Conservation (phyloP, 495 filamentous ascomycete genomes). For the Daldinia bambusicola region DNA sequence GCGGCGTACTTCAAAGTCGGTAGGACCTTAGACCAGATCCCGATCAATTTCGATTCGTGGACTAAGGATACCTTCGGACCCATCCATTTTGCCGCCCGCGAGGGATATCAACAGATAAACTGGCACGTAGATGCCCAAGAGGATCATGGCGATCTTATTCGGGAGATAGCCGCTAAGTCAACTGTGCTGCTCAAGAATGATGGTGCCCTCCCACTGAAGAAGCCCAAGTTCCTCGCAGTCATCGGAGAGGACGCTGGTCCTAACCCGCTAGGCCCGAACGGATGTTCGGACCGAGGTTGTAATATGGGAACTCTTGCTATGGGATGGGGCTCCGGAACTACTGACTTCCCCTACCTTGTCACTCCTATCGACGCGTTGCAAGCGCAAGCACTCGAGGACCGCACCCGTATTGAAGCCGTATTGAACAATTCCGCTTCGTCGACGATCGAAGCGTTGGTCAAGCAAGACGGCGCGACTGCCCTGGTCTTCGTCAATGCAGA, state of each 20-base stretch:
- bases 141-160: slow-evolving; percentile 76
- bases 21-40: slow-evolving; percentile 67
- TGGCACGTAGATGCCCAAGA: slow-evolving; percentile 83
- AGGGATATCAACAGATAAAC: slow-evolving; percentile 78
- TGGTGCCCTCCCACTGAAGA: slow-evolving; percentile 77
- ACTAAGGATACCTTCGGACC: slow-evolving; percentile 78
- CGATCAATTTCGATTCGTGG: slow-evolving; percentile 91
- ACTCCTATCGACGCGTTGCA: slow-evolving; percentile 89
- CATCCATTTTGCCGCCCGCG: slow-evolving; percentile 67
- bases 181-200: slow-evolving; percentile 92
- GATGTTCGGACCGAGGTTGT: slow-evolving; percentile 84
- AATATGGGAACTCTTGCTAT: slow-evolving; percentile 88
- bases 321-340: slow-evolving; percentile 92
- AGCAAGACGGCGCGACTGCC: slow-evolving; percentile 72
- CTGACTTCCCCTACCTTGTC: slow-evolving; percentile 91
- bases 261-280: slow-evolving; percentile 84
- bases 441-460: slow-evolving; percentile 68
- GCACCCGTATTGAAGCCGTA: slow-evolving; percentile 74
- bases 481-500: slow-evolving; percentile 92
- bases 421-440: slow-evolving; percentile 74
- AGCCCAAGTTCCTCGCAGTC: slow-evolving; percentile 80
- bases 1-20: slow-evolving; percentile 92
- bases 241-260: slow-evolving; percentile 87
- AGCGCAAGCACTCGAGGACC: slow-evolving; percentile 70
- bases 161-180: slow-evolving; percentile 77